Evolutionary conservation across 163 green algal species (phyloP).

Genomic region (Coccomyxa subellipsoidea): DNA sequence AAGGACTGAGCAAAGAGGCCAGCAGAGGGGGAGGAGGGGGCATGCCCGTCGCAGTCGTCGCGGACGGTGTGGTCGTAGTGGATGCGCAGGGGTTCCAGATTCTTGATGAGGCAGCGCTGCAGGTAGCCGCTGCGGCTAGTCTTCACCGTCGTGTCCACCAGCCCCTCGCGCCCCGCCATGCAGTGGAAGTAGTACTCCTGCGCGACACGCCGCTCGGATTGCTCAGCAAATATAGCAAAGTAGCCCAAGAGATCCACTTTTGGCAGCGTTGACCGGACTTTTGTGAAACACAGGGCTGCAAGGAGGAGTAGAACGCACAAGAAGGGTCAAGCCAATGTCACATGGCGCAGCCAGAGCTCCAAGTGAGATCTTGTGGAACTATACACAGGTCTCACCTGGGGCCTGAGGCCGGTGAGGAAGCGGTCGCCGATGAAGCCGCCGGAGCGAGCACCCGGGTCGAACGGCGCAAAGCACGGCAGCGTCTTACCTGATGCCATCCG

Average conservation of each 20-base stretch:
- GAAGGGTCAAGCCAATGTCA: no score
- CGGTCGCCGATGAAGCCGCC: constrained; percentile 93
- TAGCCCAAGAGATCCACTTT: not conserved
- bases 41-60: constrained; percentile 79
- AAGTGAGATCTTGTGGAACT: not conserved
- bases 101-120: constrained; percentile 89
- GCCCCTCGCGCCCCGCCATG: constrained; percentile 95
- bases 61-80: constrained; percentile 91
- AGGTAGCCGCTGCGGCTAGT: constrained; percentile 85
- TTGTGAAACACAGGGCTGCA: no score
- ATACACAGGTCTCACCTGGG: not conserved
- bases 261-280: no score
- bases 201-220: not conserved
- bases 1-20: no score
- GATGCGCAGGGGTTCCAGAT: constrained; percentile 87
- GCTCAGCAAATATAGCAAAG: not conserved
- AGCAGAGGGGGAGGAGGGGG: not conserved
- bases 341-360: not conserved
- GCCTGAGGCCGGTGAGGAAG: constrained; percentile 76
- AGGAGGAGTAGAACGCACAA: no score
- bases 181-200: constrained; percentile 99
- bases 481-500: constrained; percentile 90
- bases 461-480: constrained; percentile 93
- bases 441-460: constrained; percentile 68
- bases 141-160: constrained; percentile 98